Base-by-base conservation (phyloP, 2,329 filamentous ascomycete species). In the Geosmithia putterillii region DNA sequence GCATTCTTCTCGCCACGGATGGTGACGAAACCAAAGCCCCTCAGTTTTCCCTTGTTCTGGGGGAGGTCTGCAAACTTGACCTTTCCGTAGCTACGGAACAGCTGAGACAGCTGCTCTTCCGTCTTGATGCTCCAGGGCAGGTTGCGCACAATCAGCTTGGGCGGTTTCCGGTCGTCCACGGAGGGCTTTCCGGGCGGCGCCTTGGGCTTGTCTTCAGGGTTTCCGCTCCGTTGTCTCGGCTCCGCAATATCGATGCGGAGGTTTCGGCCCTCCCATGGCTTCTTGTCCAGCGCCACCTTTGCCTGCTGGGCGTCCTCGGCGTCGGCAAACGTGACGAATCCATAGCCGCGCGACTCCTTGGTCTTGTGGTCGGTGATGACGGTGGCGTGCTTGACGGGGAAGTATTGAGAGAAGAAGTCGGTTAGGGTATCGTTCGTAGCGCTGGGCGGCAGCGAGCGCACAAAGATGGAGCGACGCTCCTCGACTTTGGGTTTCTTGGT, bases 281-380 rank as follows among this genome's bases (percentile, higher is more conserved):
- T 73, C 48, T 86, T 85, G 61, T 95, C 79, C 56, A 95, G 76
- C 59, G 94, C 83, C 45, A 82, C 76, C 57, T 85, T 76, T 17
- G 92, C 94, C 49, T 81, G 76, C 50, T 81, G 69, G 12, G 90
- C 89, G 67, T 98, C 92, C 51, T 95, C 89, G 23, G 84, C 76
- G 58, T 98, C 92, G 53, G 89, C 86, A 55, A 98, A 92, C 2
- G 92, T 96, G 45, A 98, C 90, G 63, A 98, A 98, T 43, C 92
- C 92, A 61, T 88, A 98, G 17, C 92, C 90, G 57, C 86, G 83
- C 14, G 87, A 95, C 52, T 81, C 70, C 57, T 95, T 95, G 2
- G 89, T 94, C 50, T 80, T 72, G 15, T 84, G 79, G 59, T 98
- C 90, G 45, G 83, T 67, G 35, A 98, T 88, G 4, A 94, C 88